Conservation (phyloP, 306 rosid species). For the Ammopiptanthus mongolicus region DNA sequence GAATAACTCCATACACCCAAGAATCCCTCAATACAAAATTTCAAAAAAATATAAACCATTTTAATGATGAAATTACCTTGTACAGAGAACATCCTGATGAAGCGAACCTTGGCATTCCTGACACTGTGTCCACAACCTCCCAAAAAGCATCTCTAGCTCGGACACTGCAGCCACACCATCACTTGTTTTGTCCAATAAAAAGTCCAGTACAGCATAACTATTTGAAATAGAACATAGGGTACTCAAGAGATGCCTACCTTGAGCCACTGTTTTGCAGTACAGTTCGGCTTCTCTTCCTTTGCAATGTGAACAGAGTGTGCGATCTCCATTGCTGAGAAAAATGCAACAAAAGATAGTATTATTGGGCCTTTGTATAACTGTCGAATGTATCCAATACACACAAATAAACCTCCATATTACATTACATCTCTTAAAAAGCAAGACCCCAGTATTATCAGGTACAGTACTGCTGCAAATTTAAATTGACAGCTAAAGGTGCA, state of each 20-base stretch:
- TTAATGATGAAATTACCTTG: conserved; percentile 56
- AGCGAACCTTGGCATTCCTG: conserved; percentile 99
- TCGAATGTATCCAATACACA: not conserved
- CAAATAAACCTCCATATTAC: not conserved
- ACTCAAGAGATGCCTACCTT: conserved; percentile 45
- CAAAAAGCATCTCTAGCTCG: conserved; percentile 85
- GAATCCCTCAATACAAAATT: not conserved
- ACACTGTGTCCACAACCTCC: conserved; percentile 96
- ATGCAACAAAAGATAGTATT: conserved; percentile 11
- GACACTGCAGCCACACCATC: conserved; percentile 58
- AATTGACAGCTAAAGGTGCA: not conserved
- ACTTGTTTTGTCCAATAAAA: conserved; percentile 17
- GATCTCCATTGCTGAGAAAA: conserved; percentile 49
- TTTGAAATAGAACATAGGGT: conserved; percentile 2
- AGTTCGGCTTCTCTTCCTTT: conserved; percentile 91
- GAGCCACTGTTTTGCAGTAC: conserved; percentile 75
- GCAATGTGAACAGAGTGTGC: conserved; percentile 77
- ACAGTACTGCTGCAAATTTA: not conserved
- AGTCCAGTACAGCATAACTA: conserved; percentile 15
- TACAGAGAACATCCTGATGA: conserved; percentile 98
- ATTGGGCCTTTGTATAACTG: not conserved
- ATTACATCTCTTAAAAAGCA: not conserved
- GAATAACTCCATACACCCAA: not conserved
- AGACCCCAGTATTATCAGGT: not conserved
- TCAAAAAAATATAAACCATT: conserved; percentile 1